Percentiles rank a stretch among this genome's conserved stretches.
These are phyloP conservation scores for Xylaria flabelliformis DNA, from an alignment of 495 filamentous ascomycete species.

Conservation along the genomic window DNA sequence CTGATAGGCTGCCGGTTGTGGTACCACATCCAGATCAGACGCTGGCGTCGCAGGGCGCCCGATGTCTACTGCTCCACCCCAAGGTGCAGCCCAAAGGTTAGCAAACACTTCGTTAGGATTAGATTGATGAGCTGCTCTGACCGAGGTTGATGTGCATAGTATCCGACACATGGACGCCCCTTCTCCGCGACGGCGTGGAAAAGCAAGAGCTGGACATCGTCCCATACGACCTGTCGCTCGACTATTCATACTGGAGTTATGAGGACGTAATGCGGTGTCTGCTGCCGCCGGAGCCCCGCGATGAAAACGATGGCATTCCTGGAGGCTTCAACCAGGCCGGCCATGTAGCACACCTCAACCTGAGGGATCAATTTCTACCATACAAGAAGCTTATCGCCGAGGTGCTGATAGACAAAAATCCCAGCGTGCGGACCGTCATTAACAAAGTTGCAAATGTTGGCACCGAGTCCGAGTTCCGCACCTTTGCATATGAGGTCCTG, in stretches of 20 bases:
- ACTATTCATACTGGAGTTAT: conserved; percentile 87
- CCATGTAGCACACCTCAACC: conserved; percentile 93
- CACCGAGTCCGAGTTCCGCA: conserved; percentile 82
- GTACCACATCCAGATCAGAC: conserved; percentile 58
- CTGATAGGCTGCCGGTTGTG: conserved; percentile 63
- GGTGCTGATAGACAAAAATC: conserved; percentile 88
- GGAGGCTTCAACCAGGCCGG: conserved; percentile 84
- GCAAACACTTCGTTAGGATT: background rate
- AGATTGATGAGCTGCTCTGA: conserved; percentile 25
- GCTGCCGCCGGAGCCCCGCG: conserved; percentile 66
- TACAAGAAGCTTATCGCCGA: conserved; percentile 85
- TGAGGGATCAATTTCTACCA: conserved; percentile 76
- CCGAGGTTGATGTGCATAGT: conserved; percentile 56
- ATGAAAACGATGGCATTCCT: conserved; percentile 75
- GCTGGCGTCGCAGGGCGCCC: conserved; percentile 60
- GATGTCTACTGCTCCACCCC: conserved; percentile 77
- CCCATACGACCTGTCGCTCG: conserved; percentile 75
- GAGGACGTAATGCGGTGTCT: conserved; percentile 81
- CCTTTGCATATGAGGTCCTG: conserved; percentile 92
- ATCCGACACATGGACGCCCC: conserved; percentile 73
- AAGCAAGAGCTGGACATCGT: conserved; percentile 69
- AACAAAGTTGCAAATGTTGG: conserved; percentile 94
- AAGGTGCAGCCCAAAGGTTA: conserved; percentile 72
- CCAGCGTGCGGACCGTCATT: conserved; percentile 80
- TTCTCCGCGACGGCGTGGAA: conserved; percentile 70